Base-by-base conservation (phyloP, 2,329 filamentous ascomycete genomes). In the Byssothecium circinans region DNA sequence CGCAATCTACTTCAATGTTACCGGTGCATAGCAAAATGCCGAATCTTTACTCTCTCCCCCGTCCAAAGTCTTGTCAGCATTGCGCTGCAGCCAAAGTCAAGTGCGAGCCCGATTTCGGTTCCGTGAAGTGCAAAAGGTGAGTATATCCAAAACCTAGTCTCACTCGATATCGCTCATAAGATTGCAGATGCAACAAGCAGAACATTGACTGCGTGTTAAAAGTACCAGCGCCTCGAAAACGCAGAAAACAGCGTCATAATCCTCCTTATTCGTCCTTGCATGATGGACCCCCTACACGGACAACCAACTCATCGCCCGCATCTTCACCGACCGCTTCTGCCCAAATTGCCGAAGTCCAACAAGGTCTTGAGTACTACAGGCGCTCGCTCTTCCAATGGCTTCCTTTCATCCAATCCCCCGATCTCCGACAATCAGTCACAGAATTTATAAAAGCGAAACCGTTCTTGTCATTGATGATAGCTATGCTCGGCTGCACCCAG, bases 401-500 rank as follows among this genome's bases (percentile, higher is more conserved):
- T 20, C 53, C 53, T 4, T 56, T 56, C 25, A 41, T 56, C 8
- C 22, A 44, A 4, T 18, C 46, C 14, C 40, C 52, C 3, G 36
- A 43, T 10, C 20, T 23, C 5, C 33, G 20, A 6, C 32, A 47
- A 14, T 18, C 37, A 8, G 30, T 25, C 25, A 20, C 18, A 4
- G 23, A 48, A 2, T 46, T 52, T 20, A 23, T 23, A 14, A 19
- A 29, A 18, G 39, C 45, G 25, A 49, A 49, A 17, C 50, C 53
- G 12, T 56, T 53, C 32, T 39, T 56, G 12, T 40, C 50, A 2
- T 19, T 51, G 19, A 45, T 49, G 3, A 41, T 56, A 19, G 50
- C 50, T 10, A 53, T 56, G 50, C 47, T 56, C 17, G 53, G 53
- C 2, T 56, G 50, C 45, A 47, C 38, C 3, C 37, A 47, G 8